Evolutionary conservation across 2,329 filamentous ascomycete species (phyloP), one percentile per base, ranked within the genome.

Genomic region (Dactylellina leptospora): DNA sequence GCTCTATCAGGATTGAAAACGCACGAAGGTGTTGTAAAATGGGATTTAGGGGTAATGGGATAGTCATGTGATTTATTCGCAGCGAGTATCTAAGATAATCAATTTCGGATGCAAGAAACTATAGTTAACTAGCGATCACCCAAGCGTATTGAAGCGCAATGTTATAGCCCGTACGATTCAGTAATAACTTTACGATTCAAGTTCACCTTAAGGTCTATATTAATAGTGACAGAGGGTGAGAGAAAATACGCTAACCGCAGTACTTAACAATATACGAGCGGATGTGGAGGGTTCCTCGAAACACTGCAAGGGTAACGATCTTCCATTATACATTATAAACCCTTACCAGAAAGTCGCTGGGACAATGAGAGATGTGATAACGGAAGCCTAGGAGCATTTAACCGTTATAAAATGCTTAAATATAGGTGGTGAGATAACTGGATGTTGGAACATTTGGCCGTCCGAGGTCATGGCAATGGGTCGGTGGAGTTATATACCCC

Each of bases 391-490:
- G 51, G 25, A 61, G 63, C 63, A 69, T 69, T 55, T 60, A 54
- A 38, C 55, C 38, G 44, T 55, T 69, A 69, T 69, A 69, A 33
- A 47, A 61, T 38, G 20, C 27, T 51, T 60, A 61, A 30, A 54
- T 69, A 69, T 69, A 69, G 63, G 55, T 69, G 63, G 63, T 69
- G 55, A 69, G 63, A 69, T 60, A 55, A 69, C 58, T 69, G 63
- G 63, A 55, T 61, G 63, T 61, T 54, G 63, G 54, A 69, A 61
- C 63, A 53, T 27, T 48, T 69, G 36, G 20, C 58, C 30, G 63
- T 69, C 63, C 63, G 55, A 69, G 63, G 27, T 59, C 63, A 69
- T 69, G 63, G 63, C 55, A 54, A 69, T 69, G 63, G 63, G 63
- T 10, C 58, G 22, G 47, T 51, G 58, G 63, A 55, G 55, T 55